These are phyloP conservation scores for Apiotrichum siamense DNA, from an alignment of 1,284 basidiomycete genomes.

Conservation along the genomic window DNA sequence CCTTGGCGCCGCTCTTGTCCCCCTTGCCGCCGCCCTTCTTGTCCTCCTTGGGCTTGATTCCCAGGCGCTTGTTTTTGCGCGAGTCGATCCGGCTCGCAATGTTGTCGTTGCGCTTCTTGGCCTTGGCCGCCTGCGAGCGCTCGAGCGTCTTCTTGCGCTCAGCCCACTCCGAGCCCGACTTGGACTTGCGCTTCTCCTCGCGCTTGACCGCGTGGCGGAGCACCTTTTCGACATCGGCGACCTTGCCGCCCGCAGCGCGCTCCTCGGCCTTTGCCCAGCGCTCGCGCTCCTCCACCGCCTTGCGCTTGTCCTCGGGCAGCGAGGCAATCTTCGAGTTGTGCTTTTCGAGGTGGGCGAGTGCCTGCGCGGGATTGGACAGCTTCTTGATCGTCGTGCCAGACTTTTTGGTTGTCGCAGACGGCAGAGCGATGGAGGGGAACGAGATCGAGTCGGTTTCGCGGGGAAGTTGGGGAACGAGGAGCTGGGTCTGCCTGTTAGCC, in stretches of 20 bases:
- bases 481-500: slow-evolving; percentile 54
- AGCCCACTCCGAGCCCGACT: slow-evolving; percentile 76
- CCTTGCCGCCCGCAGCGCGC: slow-evolving; percentile 75
- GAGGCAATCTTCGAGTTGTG: slow-evolving; percentile 66
- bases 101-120: slow-evolving; percentile 84
- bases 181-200: slow-evolving; percentile 78
- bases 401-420: slow-evolving; percentile 49
- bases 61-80: slow-evolving; percentile 66
- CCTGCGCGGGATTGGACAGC: slow-evolving; percentile 70
- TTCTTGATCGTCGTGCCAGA: slow-evolving; percentile 52
- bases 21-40: slow-evolving; percentile 49
- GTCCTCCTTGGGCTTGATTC: slow-evolving; percentile 49
- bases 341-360: slow-evolving; percentile 67
- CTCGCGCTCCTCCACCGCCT: slow-evolving; percentile 66
- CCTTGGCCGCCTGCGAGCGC: slow-evolving; percentile 66
- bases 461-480: slow-evolving; percentile 56
- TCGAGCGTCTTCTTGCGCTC: slow-evolving; percentile 72
- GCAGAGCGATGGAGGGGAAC: slow-evolving; percentile 59
- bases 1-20: slow-evolving; percentile 3
- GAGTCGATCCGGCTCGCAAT: slow-evolving; percentile 73
- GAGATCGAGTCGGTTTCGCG: slow-evolving; percentile 54
- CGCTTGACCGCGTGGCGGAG: slow-evolving; percentile 86
- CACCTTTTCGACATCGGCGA: slow-evolving; percentile 70
- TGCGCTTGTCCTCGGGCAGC: slow-evolving; percentile 71
- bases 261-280: slow-evolving; percentile 82